Conservation (phyloP, 2,329 filamentous ascomycete species). For the Aspergillus cejpii region DNA sequence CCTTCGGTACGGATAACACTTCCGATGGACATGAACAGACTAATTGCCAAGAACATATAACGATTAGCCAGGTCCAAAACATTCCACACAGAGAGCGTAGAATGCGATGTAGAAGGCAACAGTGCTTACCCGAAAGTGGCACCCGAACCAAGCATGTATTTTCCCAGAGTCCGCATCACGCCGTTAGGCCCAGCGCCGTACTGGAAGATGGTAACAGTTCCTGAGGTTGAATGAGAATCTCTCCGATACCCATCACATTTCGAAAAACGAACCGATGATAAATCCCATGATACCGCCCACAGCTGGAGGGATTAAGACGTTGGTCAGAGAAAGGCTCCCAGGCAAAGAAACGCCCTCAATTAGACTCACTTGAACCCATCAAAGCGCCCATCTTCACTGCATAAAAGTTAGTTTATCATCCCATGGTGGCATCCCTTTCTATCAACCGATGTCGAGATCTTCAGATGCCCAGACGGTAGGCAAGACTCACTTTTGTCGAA, state of each 20-base stretch:
- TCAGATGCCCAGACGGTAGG: slow-evolving; percentile 3
- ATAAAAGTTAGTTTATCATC: slow-evolving; percentile 25
- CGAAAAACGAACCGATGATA: slow-evolving; percentile 69
- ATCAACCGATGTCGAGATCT: slow-evolving; percentile 9
- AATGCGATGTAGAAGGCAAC: neutral
- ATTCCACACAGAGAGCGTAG: too few species aligned
- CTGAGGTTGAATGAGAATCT: slow-evolving; percentile 42
- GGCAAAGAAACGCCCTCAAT: slow-evolving; percentile 1
- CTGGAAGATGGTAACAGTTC: slow-evolving; percentile 88
- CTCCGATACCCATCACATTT: neutral
- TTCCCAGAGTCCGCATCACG: slow-evolving; percentile 86
- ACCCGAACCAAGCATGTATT: slow-evolving; percentile 93
- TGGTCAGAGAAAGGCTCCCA: slow-evolving; percentile 6
- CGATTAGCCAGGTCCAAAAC: too few species aligned
- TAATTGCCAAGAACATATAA: slow-evolving; percentile 22
- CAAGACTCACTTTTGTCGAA: slow-evolving; percentile 60
- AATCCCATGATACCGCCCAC: slow-evolving; percentile 96
- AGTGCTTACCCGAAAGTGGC: slow-evolving; percentile 81
- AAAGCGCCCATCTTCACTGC: slow-evolving; percentile 95
- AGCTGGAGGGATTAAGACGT: slow-evolving; percentile 49
- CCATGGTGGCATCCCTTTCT: neutral
- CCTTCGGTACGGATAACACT: slow-evolving; percentile 92
- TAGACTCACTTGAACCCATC: slow-evolving; percentile 89
- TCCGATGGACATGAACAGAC: slow-evolving; percentile 98
- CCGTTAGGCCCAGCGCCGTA: slow-evolving; percentile 91